Evolutionary conservation across 495 filamentous ascomycete species (phyloP).

Genomic region (Pseudevernia furfuracea): DNA sequence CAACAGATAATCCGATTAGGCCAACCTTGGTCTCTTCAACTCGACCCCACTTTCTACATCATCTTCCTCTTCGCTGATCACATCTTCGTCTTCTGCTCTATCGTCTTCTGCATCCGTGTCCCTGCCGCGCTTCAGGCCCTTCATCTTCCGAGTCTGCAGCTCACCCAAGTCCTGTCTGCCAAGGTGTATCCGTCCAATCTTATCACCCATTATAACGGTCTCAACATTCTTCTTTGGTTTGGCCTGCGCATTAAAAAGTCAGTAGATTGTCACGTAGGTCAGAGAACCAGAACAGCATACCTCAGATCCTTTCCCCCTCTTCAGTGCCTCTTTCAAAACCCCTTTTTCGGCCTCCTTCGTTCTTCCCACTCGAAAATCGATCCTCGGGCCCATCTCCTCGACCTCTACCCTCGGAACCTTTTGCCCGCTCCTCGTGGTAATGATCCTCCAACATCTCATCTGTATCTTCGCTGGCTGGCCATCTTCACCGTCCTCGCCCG

Average conservation of each 20-base stretch:
- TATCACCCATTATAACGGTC: slow-evolving; percentile 88
- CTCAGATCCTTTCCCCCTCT: slow-evolving; percentile 56
- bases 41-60: slow-evolving; percentile 15
- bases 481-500: slow-evolving; percentile 62
- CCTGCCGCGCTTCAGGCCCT: slow-evolving; percentile 80
- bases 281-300: not conserved
- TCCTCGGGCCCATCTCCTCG: slow-evolving; percentile 90
- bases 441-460: slow-evolving; percentile 74
- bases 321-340: slow-evolving; percentile 83
- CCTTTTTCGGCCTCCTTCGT: slow-evolving; percentile 66
- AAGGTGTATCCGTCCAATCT: slow-evolving; percentile 87
- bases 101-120: slow-evolving; percentile 50
- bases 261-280: not conserved
- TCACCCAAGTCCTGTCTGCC: slow-evolving; percentile 81
- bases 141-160: slow-evolving; percentile 98
- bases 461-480: slow-evolving; percentile 62
- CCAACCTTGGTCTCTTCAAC: slow-evolving; percentile 16
- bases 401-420: slow-evolving; percentile 83
- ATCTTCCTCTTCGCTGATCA: slow-evolving; percentile 18
- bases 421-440: slow-evolving; percentile 78
- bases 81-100: slow-evolving; percentile 29
- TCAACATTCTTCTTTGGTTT: slow-evolving; percentile 91
- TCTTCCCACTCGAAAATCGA: slow-evolving; percentile 85
- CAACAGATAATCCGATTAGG: not conserved
- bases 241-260: slow-evolving; percentile 26